Conservation (phyloP, 768 basidiomycete species). For the Mycena indigotica region DNA sequence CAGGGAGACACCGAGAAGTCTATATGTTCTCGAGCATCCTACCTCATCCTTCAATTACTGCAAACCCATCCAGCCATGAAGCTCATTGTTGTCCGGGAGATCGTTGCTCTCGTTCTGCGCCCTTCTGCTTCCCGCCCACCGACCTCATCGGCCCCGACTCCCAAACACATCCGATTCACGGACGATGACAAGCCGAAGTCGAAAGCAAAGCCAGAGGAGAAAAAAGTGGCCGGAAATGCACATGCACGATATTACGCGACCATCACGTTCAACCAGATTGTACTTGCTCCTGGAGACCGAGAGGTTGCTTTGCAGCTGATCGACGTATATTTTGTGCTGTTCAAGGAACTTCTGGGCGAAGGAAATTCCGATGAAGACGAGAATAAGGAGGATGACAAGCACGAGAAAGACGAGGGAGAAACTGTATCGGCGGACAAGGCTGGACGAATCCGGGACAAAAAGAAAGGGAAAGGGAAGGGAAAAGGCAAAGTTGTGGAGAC, state of each 20-base stretch:
- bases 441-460: constrained; percentile 31
- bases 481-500: constrained; percentile 48
- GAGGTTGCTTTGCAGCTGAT: constrained; percentile 79
- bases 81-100: constrained; percentile 82
- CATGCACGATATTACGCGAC: constrained; percentile 91
- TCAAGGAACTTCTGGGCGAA: constrained; percentile 83
- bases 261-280: constrained; percentile 94
- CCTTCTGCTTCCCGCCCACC: constrained; percentile 47
- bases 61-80: constrained; percentile 96
- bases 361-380: constrained; percentile 32
- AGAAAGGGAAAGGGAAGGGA: constrained; percentile 42
- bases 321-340: constrained; percentile 93
- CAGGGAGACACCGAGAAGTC: constrained; percentile 90
- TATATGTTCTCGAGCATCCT: constrained; percentile 86
- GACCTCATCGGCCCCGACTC: constrained; percentile 33
- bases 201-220: constrained; percentile 31
- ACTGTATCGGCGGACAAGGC: constrained; percentile 32
- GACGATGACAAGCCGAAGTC: constrained; percentile 38
- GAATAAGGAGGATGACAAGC: constrained; percentile 36
- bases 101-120: constrained; percentile 75
- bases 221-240: constrained; percentile 51
- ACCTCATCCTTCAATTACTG: constrained; percentile 85
- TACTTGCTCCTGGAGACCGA: constrained; percentile 67
- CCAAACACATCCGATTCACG: constrained; percentile 57
- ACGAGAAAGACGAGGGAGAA: constrained; percentile 28